Evolutionary conservation across 306 rosid genomes (phyloP), one percentile per base, ranked within the genome.

Genomic region (Calophaca sinica): DNA sequence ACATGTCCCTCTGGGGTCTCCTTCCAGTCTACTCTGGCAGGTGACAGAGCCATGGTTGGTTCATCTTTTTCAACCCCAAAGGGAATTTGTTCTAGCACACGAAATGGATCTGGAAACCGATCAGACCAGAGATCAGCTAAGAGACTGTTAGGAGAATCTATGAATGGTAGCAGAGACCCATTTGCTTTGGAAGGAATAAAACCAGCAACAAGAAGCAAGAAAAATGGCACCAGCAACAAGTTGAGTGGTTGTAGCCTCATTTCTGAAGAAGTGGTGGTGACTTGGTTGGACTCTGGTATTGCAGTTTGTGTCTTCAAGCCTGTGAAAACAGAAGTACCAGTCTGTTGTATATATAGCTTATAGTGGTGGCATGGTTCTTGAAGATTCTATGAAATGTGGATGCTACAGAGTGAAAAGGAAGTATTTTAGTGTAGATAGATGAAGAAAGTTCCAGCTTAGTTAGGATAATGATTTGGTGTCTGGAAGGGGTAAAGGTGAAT

Each of bases 11-110:
- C 90, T 2, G 87, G 72, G 2, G 90, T 87, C 82, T 90, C 93
- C 69, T 87, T 90, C 96, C 93, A 90, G 79, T 88, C 93, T 9
- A 82, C 93, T 66, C 85, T 87, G 0, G 81, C 86, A 2, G 70
- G 84, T 20, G 87, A 82, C 3, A 88, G 36, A 11, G 74, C 44
- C 74, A 44, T 44, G 7, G 33, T 10, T 57, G 69, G 60, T 12
- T 88, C 91, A 0, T 53, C 79, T 42, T 73, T 88, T 4, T 70
- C 85, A 0, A 88, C 51, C 10, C 91, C 88, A 6, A 75, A 70
- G 14, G 96, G 93, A 9, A 81, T 74, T 48, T 90, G 91, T 53
- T 90, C 96, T 10, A 90, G 74, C 68, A 88, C 72, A 1, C 80
- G 86, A 72, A 88, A 85, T 2, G 94, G 91, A 62, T 89, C 94